Evolutionary conservation across 1,284 basidiomycete genomes (phyloP).

Genomic region (Irpex rosettiformis): DNA sequence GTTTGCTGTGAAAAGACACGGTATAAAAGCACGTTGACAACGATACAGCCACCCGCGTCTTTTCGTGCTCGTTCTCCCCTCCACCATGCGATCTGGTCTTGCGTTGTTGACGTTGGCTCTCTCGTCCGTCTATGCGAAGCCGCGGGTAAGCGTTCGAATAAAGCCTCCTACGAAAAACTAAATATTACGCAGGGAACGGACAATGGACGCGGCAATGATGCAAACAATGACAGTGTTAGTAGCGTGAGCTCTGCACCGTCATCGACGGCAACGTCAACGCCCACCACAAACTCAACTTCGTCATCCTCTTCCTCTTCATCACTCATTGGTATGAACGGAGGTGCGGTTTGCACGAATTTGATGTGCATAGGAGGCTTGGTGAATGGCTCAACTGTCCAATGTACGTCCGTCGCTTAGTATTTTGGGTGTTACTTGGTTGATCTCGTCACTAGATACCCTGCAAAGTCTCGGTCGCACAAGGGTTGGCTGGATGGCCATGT

Average conservation of each 20-base stretch:
- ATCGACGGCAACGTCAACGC: not conserved
- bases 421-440: too few species aligned
- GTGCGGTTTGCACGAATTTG: constrained; percentile 4
- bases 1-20: not conserved
- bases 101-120: not conserved
- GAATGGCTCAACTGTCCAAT: constrained; percentile 21
- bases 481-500: constrained; percentile 28
- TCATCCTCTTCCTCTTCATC: not conserved
- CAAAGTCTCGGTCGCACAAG: constrained; percentile 16
- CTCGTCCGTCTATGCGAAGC: not conserved
- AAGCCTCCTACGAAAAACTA: too few species aligned
- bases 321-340: constrained; percentile 9
- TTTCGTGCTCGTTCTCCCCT: not conserved
- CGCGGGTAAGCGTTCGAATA: too few species aligned
- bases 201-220: not conserved
- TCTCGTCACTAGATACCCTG: constrained; percentile 20
- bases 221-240: not conserved
- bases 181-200: not conserved
- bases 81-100: not conserved
- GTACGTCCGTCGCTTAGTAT: constrained; percentile 20
- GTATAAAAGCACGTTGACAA: not conserved
- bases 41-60: not conserved
- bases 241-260: not conserved
- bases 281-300: not conserved
- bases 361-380: constrained; percentile 24